phyloP scores from a whole-genome alignment of 805 yeast species.

The Candida ficus region DNA sequence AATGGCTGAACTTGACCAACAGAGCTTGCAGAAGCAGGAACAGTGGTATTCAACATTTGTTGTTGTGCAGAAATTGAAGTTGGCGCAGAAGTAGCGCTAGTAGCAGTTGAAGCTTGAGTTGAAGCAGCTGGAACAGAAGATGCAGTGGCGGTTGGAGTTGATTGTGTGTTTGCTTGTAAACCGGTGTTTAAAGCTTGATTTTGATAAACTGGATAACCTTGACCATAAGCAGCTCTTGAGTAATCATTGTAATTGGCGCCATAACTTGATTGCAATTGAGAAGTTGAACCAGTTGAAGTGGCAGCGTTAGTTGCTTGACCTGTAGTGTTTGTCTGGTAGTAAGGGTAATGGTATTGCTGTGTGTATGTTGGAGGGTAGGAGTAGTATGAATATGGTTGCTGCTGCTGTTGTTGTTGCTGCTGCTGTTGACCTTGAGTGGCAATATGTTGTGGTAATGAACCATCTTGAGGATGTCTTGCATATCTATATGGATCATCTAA shows the following conservation, averaged over 20 bases:
- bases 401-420: conserved; percentile 6
- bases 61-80: background rate
- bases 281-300: conserved; percentile 1
- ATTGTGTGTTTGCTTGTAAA: background rate
- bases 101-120: background rate
- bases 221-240: conserved; percentile 23
- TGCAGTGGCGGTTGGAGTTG: background rate
- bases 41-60: background rate
- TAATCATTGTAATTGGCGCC: conserved; percentile 20
- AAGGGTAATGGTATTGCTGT: conserved; percentile 21
- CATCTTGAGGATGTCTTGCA: conserved; percentile 7
- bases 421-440: conserved; percentile 5
- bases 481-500: conserved; percentile 12
- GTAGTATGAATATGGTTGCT: conserved; percentile 13
- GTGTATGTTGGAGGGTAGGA: conserved; percentile 13
- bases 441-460: conserved; percentile 1
- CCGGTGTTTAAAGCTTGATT: conserved; percentile 12
- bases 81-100: conserved; percentile 1
- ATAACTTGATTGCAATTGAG: conserved; percentile 12
- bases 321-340: conserved; percentile 15
- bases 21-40: background rate
- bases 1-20: conserved; percentile 27
- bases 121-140: background rate
- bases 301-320: conserved; percentile 2
- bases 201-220: conserved; percentile 20